Conservation (phyloP, 2,329 filamentous ascomycete species). For the Cladosporium phlei region DNA sequence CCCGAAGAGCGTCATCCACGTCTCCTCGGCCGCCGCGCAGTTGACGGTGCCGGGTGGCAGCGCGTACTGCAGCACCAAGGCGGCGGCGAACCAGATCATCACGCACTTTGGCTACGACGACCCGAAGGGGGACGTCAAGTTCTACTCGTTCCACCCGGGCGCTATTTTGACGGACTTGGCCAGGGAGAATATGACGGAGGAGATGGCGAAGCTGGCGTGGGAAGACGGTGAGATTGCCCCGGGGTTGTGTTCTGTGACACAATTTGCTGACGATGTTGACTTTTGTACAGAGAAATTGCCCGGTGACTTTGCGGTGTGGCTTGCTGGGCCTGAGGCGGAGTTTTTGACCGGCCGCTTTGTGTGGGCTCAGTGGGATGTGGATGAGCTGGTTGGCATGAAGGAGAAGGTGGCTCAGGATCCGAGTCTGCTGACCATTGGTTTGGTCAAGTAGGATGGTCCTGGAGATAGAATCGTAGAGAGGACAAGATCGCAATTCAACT, state of each 20-base stretch:
- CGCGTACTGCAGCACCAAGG: slow-evolving; percentile 11
- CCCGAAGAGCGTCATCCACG: slow-evolving; percentile 30
- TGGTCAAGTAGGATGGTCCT: slow-evolving; percentile 14
- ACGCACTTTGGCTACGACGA: slow-evolving; percentile 12
- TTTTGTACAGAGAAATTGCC: slow-evolving; percentile 18
- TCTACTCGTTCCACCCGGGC: slow-evolving; percentile 8
- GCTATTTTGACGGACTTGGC: slow-evolving; percentile 2
- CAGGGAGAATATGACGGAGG: background rate
- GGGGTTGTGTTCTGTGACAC: background rate
- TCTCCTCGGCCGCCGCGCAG: slow-evolving; percentile 34
- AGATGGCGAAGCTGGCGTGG: background rate
- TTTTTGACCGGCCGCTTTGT: slow-evolving; percentile 38
- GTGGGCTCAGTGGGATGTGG: slow-evolving; percentile 40
- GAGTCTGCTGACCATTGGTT: slow-evolving; percentile 19
- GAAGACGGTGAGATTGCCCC: slow-evolving; percentile 12
- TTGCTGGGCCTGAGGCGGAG: slow-evolving; percentile 34
- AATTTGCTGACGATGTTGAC: background rate
- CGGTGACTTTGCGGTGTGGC: slow-evolving; percentile 35
- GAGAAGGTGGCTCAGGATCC: slow-evolving; percentile 17
- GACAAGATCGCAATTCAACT: no score
- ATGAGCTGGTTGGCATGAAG: slow-evolving; percentile 31
- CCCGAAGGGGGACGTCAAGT: slow-evolving; percentile 1
- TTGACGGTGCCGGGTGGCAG: slow-evolving; percentile 16
- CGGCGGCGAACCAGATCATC: slow-evolving; percentile 9
- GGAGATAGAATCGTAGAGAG: no score